Evolutionary conservation across 1,284 basidiomycete species (phyloP).

Genomic region (Apiotrichum montevideense): DNA sequence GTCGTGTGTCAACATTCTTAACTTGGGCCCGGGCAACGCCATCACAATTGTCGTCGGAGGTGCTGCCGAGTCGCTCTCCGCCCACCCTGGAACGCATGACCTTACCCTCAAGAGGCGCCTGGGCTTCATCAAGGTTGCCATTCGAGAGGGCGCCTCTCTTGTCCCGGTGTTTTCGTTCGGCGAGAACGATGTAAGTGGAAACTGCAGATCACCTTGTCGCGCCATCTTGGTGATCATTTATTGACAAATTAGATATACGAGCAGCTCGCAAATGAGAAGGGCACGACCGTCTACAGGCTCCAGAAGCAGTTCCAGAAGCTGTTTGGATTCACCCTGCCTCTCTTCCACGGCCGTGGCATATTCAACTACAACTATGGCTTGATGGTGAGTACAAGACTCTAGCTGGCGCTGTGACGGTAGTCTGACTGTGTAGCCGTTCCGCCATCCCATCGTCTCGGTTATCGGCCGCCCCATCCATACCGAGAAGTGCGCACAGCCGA

Average conservation of each 20-base stretch:
- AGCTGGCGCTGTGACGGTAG: not conserved
- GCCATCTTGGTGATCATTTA: not conserved
- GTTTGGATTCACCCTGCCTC: constrained; percentile 94
- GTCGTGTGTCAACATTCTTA: constrained; percentile 84
- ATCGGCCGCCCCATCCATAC: constrained; percentile 28
- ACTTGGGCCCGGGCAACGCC: constrained; percentile 59
- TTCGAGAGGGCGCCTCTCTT: constrained; percentile 85
- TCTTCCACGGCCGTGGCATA: constrained; percentile 79
- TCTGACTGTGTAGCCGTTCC: constrained; percentile 59
- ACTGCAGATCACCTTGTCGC: too few relatives aligned
- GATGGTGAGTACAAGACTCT: constrained; percentile 20
- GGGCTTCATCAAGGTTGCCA: constrained; percentile 95
- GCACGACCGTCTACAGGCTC: constrained; percentile 76
- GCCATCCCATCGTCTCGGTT: constrained; percentile 89
- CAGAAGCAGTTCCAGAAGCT: constrained; percentile 84
- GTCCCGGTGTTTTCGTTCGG: constrained; percentile 96
- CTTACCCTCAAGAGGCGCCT: constrained; percentile 76
- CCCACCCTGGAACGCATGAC: constrained; percentile 84
- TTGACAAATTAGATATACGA: constrained; percentile 67
- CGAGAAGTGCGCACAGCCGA: constrained; percentile 58
- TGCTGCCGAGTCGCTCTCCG: constrained; percentile 86
- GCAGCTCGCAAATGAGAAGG: constrained; percentile 86
- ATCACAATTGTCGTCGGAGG: constrained; percentile 97
- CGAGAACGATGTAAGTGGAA: constrained; percentile 79
- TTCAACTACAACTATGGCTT: constrained; percentile 57